Evolutionary conservation across 2,329 filamentous ascomycete species (phyloP), one percentile per base, ranked within the genome.

Genomic region (Helotiales sp.): DNA sequence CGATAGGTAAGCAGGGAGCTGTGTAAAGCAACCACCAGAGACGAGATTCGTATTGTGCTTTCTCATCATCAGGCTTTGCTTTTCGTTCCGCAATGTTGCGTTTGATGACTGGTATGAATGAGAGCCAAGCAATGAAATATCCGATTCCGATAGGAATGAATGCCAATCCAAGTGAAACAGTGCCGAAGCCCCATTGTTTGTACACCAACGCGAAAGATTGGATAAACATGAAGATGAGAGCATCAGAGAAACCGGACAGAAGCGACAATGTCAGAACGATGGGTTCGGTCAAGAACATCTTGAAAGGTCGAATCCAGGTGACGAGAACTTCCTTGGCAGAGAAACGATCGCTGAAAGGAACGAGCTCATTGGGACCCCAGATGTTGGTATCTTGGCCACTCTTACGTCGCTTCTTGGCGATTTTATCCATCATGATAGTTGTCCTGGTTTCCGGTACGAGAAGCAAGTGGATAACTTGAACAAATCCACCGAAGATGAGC

Each of bases 401-500:
- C 74, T 86, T 77, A 71, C 90, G 83, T 63, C 86, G 83, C 71
- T 83, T 85, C 79, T 91, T 91, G 27, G 91, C 91, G 58, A 93
- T 90, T 1, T 78, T 79, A 75, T 95, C 87, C 80, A 96, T 86
- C 77, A 95, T 80, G 60, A 92, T 82, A 4, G 87, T 91, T 0
- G 85, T 82, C 52, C 90, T 81, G 0, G 91, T 95, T 72, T 95
- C 91, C 1, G 90, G 90, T 1, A 95, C 90, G 7, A 84, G 78
- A 57, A 89, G 68, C 50, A 88, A 76, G 69, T 92, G 89, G 4
- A 89, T 67, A 4, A 82, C 17, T 69, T 93, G 89, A 2, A 91
- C 83, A 31, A 83, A 79, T 8, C 75, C 87, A 17, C 90, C 90
- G 53, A 93, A 85, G 64, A 93, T 91, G 62, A 93, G 81, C 72